Evolutionary conservation across 805 yeast genomes (phyloP), one percentile per base, ranked within the genome.

Genomic region (Teunomyces panamensis): DNA sequence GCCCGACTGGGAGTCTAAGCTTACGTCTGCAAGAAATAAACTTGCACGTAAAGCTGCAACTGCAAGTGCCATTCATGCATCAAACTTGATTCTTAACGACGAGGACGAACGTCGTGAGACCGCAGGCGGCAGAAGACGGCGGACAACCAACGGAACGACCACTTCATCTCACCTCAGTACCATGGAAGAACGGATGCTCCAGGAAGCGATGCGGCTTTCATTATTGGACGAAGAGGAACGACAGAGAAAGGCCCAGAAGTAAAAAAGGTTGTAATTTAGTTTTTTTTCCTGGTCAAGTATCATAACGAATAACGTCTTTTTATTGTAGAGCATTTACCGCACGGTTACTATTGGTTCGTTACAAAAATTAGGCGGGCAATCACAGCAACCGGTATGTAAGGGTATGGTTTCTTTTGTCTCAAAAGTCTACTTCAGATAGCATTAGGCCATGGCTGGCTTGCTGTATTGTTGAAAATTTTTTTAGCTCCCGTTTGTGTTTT

Each of bases 51-150:
- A 89, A 58, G 84, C 97, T 0, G 97, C 97, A 0, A 89, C 96
- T 10, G 98, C 98, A 0, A 88, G 89, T 30, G 96, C 96, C 0
- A 80, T 92, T 34, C 98, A 92, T 66, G 91, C 96, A 2, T 83
- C 95, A 9, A 89, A 90, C 48, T 77, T 89, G 57, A 62, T 89
- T 29, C 72, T 85, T 11, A 57, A 68, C 44, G 63, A 54, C 37
- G 57, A 62, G n/a, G 59, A 57, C 14, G 41, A n/a, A 26, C 41
- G 30, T 16, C 28, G 39, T 20, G 39, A 17, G 14, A 26, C 30
- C 30, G 41, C 30, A 11, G 62, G 55, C 20, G 30, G 48, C 14
- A 49, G 51, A 89, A 46, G 60, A 42, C 39, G 55, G 28, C 49
- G 57, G 36, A 48, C 41, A 5, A 33, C 44, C n/a, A 48, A 49